Evolutionary conservation across 768 basidiomycete species (phyloP), one percentile per base, ranked within the genome.

Genomic region (Suillus spraguei): DNA sequence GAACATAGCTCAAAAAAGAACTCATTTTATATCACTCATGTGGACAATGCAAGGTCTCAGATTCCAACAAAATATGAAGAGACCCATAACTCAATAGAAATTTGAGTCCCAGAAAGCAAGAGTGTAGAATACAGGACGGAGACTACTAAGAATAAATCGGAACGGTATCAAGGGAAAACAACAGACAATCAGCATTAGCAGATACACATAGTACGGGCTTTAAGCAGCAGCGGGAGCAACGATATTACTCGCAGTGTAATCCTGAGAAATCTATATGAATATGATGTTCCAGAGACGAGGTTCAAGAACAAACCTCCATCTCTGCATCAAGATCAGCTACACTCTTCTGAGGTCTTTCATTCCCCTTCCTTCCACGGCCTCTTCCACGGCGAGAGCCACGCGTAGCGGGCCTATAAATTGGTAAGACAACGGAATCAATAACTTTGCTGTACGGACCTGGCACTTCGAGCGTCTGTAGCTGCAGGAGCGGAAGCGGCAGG

Each of bases 241-340:
- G 16, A 70, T 39, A 20, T 81, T 88, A 70, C 77, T 83, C 16
- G 87, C 81, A 41, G 89, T 90, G 68, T 91, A 91, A 71, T 91
- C 89, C 89, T 91, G 62, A 7, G 32, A 60, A 44, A 53, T 24
- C 42, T 5, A 64, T 58, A 60, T 60, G n/a, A 56, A 67, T 54
- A 61, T 42, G 5, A n/a, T 35, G 11, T 13, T 7, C 8, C 2
- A 17, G 47, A 17, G 33, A 32, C 16, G 24, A 4, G 59, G 24
- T 32, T 22, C 14, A 44, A 53, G 4, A 22, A 74, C 87, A 44
- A 64, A 97, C 97, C 86, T 92, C 92, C 97, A 99, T 99, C 82
- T 99, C 97, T 9, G 96, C 95, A 74, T 99, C 97, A 49, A 99
- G 86, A 73, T 96, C 94, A 38, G 93, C 97, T 4, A 82, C 93